These are phyloP conservation scores for Lolium multiflorum DNA, from an alignment of 176 grass and related monocot species.

Conservation along the genomic window DNA sequence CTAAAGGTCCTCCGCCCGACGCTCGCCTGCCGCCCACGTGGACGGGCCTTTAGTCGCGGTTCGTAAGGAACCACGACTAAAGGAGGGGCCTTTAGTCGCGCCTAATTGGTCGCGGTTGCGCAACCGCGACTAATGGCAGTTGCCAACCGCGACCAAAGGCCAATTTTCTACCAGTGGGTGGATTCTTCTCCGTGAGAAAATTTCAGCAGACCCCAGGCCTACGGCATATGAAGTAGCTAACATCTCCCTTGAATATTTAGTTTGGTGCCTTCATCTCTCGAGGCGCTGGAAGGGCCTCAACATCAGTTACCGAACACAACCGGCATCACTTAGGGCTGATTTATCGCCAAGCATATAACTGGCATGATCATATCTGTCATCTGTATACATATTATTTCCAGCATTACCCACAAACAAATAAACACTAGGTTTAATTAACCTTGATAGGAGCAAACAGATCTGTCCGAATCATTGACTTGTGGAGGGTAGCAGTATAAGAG, in stretches of 20 bases:
- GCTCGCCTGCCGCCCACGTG: no score
- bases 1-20: no score
- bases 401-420: neutral
- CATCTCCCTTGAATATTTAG: constrained; percentile 51
- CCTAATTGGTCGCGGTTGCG: no score
- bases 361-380: constrained; percentile 35
- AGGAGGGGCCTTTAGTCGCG: no score
- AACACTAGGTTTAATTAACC: neutral
- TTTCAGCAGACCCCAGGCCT: constrained; percentile 50
- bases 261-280: constrained; percentile 52
- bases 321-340: constrained; percentile 70
- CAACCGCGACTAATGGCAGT: no score
- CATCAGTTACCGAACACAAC: constrained; percentile 67
- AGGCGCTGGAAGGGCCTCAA: constrained; percentile 69
- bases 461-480: constrained; percentile 66
- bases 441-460: constrained; percentile 38
- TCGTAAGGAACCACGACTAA: no score
- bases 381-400: neutral
- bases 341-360: constrained; percentile 93
- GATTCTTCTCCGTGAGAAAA: constrained; percentile 25
- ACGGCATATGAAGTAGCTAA: constrained; percentile 60
- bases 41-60: no score
- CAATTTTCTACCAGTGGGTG: no score
- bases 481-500: constrained; percentile 81
- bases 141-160: no score